Evolutionary conservation across 2,329 filamentous ascomycete species (phyloP), one percentile per base, ranked within the genome.

Genomic region (Fusarium miscanthi): DNA sequence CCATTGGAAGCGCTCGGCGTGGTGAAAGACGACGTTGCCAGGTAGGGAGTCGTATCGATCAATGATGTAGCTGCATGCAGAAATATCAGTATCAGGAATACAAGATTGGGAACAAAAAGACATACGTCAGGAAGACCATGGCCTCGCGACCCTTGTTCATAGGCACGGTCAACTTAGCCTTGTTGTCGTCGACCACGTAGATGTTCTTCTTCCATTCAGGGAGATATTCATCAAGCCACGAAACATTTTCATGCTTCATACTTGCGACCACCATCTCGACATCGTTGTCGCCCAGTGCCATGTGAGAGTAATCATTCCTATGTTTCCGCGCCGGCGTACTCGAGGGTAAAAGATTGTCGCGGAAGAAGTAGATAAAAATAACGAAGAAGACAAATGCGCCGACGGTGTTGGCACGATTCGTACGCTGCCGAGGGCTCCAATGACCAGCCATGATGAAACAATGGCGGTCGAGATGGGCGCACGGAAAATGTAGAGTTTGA

Each of bases 151-250:
- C 86, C 73, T 87, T 87, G 73, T 87, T 88, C 46, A 74, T 72
- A 6, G 84, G 81, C 19, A 89, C 86, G 0, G 84, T 87, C 69
- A 88, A 78, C 25, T 81, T 68, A 6, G 86, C 85, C 9, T 69
- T 70, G 37, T 83, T 80, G 72, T 88, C 83, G 72, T 90, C 84
- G 57, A 87, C 86, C 31, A 88, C 83, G 76, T 90, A 90, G 64
- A 89, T 82, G 65, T 83, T 87, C 76, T 85, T 85, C 65, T 84
- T 81, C 87, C 87, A 88, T 51, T 81, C 79, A 25, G 80, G 79
- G 5, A 86, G 78, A 69, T 83, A 80, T 45, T 80, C 75, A 57
- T 81, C 70, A 13, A 86, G 77, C 85, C 85, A 87, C 21, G 81
- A 79, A 38, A 76, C 64, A 56, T 80, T 73, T 64, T 81, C 79